Conservation (phyloP, 2,329 filamentous ascomycete species). For the Phyllosticta paracitricarpa region DNA sequence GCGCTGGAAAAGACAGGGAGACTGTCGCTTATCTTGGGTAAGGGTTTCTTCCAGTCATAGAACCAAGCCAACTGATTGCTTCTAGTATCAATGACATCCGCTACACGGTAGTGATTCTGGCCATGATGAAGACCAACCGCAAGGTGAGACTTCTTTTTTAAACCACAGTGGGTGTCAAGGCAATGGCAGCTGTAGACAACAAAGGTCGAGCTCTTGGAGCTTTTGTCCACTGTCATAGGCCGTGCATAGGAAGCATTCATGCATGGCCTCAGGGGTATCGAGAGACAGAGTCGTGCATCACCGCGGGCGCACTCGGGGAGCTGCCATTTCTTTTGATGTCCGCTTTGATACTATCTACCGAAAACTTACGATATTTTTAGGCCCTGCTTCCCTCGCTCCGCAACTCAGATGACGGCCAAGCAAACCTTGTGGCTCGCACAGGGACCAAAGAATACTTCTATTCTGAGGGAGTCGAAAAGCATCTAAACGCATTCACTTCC, state of each 20-base stretch:
- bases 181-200: not conserved
- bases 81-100: constrained; percentile 4
- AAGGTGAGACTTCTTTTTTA: not conserved
- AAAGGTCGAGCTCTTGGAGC: not conserved
- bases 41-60: not conserved
- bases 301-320: not conserved
- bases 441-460: constrained; percentile 4
- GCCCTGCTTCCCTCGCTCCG: constrained; percentile 8
- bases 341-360: too few relatives aligned
- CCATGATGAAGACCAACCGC: constrained; percentile 7
- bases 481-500: constrained; percentile 2
- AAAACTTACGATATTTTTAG: not conserved
- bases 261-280: too few relatives aligned
- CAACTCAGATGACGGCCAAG: constrained; percentile 9
- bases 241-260: too few relatives aligned
- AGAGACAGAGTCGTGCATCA: too few relatives aligned
- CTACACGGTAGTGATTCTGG: constrained; percentile 7
- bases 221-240: too few relatives aligned
- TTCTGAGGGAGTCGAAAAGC: constrained; percentile 2
- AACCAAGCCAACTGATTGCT: not conserved
- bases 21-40: constrained; percentile 10
- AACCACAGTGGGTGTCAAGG: not conserved
- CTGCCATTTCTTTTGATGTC: not conserved
- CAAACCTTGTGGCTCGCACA: constrained; percentile 4
- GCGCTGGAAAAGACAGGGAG: not conserved